Evolutionary conservation across 2,329 filamentous ascomycete species (phyloP), one percentile per base, ranked within the genome.

Genomic region (Trichoderma simmonsii): DNA sequence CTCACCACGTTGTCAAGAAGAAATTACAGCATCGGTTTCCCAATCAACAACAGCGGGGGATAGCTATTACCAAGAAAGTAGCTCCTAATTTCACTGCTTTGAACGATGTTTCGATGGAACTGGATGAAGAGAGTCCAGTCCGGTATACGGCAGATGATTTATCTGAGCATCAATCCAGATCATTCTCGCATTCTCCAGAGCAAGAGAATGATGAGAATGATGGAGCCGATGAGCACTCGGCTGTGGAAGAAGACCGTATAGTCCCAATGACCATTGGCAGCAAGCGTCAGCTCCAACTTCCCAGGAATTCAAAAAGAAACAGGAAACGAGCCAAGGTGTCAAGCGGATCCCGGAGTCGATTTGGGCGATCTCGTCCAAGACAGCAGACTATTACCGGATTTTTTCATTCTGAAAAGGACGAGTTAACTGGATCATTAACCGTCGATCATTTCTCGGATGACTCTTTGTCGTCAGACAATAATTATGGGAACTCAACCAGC

Each of bases 191-290:
- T 28, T 7, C 21, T 30, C 32, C 6, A 26, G 32, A 21, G 6
- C 51, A 11, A n/a, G 64, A 43, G 26, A 28, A 28, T n/a, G 21
- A 67, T 21, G 64, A 43, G 26, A 28, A 28, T n/a, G 21, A 67
- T 21, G 14, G 6, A 32, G 15, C 26, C 11, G 51, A 67, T n/a
- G 30, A 57, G 26, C 24, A 12, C 18, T 82, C 79, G 30, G 80
- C 80, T 24, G 77, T 87, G 36, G 88, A 90, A 75, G 86, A 88
- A 30, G 82, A 89, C 68, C 75, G 78, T 12, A 82, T 90, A 51
- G 87, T 89, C 73, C 79, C 76, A 24, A 89, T 90, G 86, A 75
- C 83, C 4, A 79, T 83, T 1, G 80, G 81, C 26, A 79, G 77
- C 24, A 87, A 85, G 76, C 83, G 84, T 14, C 79, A 81, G 74